These are phyloP conservation scores for Trypanosomatidae sp. DNA, from an alignment of 208 protist genomes.

Conservation along the genomic window DNA sequence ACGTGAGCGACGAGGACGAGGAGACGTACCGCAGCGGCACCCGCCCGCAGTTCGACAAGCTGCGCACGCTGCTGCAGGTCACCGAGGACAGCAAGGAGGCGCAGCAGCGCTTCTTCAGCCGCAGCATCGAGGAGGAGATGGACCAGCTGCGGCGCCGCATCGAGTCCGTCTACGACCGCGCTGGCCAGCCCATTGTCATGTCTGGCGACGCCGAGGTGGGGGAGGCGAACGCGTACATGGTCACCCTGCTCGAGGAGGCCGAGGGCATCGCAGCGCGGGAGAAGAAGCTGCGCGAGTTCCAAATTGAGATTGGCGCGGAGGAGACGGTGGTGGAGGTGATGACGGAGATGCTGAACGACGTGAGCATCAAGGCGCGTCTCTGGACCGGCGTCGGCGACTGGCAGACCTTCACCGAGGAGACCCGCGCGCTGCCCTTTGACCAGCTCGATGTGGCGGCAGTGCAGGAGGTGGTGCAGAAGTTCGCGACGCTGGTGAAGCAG, in stretches of 20 bases:
- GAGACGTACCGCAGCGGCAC: conserved; percentile 93
- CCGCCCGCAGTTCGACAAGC: conserved; percentile 91
- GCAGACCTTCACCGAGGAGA: conserved; percentile 72
- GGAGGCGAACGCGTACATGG: conserved; percentile 87
- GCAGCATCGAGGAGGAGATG: conserved; percentile 94
- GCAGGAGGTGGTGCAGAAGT: conserved; percentile 88
- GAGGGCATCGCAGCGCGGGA: conserved; percentile 84
- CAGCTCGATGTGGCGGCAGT: conserved; percentile 66
- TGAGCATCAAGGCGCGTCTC: conserved; percentile 86
- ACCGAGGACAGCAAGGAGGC: conserved; percentile 89
- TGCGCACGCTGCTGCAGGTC: conserved; percentile 86
- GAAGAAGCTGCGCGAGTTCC: conserved; percentile 86
- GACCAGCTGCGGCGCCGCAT: conserved; percentile 87
- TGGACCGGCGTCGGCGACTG: conserved; percentile 90
- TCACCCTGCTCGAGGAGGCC: conserved; percentile 70
- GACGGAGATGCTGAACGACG: conserved; percentile 90
- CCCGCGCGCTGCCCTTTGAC: conserved; percentile 63
- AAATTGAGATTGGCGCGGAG: conserved; percentile 89
- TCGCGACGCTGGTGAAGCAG: conserved; percentile 88
- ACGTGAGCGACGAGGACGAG: conserved; percentile 83
- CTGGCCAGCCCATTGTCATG: conserved; percentile 86
- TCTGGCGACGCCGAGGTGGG: conserved; percentile 80
- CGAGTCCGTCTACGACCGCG: conserved; percentile 84
- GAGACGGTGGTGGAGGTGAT: conserved; percentile 92
- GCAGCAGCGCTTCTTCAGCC: conserved; percentile 92